These are phyloP conservation scores for Oryza coarctata DNA, from an alignment of 176 grass and related monocot species.

Conservation along the genomic window DNA sequence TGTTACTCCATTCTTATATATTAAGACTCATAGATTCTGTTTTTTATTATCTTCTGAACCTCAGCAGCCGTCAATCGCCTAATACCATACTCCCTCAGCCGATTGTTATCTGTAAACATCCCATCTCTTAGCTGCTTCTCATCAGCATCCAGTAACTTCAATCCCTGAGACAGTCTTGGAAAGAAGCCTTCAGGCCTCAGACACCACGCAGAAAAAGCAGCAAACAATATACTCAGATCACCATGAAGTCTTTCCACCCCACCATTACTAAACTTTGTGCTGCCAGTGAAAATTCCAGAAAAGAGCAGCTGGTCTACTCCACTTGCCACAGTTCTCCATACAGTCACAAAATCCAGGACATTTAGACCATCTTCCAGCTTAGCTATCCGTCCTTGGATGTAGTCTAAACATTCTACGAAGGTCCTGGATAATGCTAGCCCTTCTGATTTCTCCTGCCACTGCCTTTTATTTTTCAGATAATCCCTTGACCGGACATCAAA, in stretches of 20 bases:
- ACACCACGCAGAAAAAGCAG: conserved; percentile 85
- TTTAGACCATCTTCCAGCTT: conserved; percentile 69
- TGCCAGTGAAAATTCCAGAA: conserved; percentile 53
- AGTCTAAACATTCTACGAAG: conserved; percentile 63
- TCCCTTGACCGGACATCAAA: conserved; percentile 71
- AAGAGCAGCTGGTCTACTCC: conserved; percentile 74
- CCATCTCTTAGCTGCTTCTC: conserved; percentile 49
- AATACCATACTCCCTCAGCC: conserved; percentile 57
- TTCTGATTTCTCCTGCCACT: conserved; percentile 78
- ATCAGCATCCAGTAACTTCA: conserved; percentile 59
- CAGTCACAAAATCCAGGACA: conserved; percentile 59
- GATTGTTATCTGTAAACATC: conserved; percentile 34
- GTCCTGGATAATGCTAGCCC: conserved; percentile 52
- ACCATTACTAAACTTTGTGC: conserved; percentile 49
- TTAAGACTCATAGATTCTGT: conserved; percentile 51
- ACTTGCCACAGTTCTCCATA: conserved; percentile 66
- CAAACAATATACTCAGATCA: conserved; percentile 62
- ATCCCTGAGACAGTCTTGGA: conserved; percentile 53
- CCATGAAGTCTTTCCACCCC: conserved; percentile 64
- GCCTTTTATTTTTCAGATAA: conserved; percentile 82
- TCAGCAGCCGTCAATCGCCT: conserved; percentile 59
- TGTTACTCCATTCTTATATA: background rate
- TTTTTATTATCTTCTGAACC: conserved; percentile 62
- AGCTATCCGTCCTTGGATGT: conserved; percentile 69
- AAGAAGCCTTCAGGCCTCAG: conserved; percentile 90